A percentile compares a stretch with the other conserved stretches of the same genome.
Evolutionary conservation across 2,329 filamentous ascomycete genomes (phyloP).

Genomic region (Neoascochyta sp.): DNA sequence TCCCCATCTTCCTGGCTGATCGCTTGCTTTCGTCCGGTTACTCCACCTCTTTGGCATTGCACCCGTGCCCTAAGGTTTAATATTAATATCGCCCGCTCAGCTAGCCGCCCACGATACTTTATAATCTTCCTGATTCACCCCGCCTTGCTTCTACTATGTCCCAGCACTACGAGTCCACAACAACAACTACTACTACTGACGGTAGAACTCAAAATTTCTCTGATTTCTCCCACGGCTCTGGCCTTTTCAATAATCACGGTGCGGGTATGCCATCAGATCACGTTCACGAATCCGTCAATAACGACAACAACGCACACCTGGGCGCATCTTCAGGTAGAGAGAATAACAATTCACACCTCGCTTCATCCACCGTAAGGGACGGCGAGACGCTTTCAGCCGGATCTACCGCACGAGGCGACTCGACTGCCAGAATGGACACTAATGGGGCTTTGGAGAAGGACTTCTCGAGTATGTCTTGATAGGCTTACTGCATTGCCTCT

Average conservation of each 20-base stretch:
- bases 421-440: conserved; percentile 16
- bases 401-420: conserved; percentile 21
- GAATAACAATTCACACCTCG: conserved; percentile 19
- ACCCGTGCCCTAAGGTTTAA: conserved; percentile 13
- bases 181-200: conserved; percentile 3
- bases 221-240: conserved; percentile 4
- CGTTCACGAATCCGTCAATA: conserved; percentile 8
- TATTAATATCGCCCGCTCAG: conserved; percentile 8
- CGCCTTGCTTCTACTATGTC: conserved; percentile 8
- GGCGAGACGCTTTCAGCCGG: conserved; percentile 23
- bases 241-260: conserved; percentile 10
- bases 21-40: conserved; percentile 23
- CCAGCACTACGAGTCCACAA: conserved; percentile 9
- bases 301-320: conserved; percentile 13
- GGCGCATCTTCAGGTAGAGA: conserved; percentile 9
- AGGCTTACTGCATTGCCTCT: too few relatives aligned
- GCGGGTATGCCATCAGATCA: conserved; percentile 12
- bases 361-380: conserved; percentile 17
- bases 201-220: conserved; percentile 2
- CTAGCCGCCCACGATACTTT: conserved; percentile 7
- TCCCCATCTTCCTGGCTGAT: conserved; percentile 14
- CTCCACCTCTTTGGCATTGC: conserved; percentile 13
- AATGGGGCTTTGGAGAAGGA: conserved; percentile 43
- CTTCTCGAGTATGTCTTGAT: too few relatives aligned
- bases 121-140: conserved; percentile 9